Evolutionary conservation across 2,329 filamentous ascomycete genomes (phyloP).

Genomic region (Colletotrichum sp.): DNA sequence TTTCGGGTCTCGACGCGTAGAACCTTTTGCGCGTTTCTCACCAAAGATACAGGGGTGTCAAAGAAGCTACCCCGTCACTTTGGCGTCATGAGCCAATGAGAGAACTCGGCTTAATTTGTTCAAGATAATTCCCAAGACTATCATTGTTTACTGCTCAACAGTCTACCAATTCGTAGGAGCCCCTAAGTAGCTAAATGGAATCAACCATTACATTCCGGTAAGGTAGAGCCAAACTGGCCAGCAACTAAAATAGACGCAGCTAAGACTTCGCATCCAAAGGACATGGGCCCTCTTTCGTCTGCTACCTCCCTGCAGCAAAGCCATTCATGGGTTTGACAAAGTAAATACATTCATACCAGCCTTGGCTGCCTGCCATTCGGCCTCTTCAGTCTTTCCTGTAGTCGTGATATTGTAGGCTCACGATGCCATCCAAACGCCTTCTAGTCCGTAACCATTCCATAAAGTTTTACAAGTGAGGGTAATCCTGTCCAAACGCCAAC

Average conservation of each 20-base stretch:
- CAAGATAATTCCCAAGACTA: not conserved
- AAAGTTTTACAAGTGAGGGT: not conserved
- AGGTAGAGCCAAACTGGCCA: not conserved
- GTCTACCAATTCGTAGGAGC: not conserved
- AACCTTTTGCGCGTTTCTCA: conserved; percentile 4
- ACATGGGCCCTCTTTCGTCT: not conserved
- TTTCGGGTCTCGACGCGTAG: conserved; percentile 3
- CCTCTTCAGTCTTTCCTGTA: not conserved
- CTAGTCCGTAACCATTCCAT: not conserved
- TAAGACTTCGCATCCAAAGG: not conserved
- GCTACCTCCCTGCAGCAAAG: not conserved
- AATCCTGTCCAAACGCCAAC: conserved; percentile 13
- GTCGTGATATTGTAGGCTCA: conserved; percentile 4
- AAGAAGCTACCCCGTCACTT: not conserved
- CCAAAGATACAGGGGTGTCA: not conserved
- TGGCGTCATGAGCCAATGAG: not conserved
- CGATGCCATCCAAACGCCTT: conserved; percentile 16
- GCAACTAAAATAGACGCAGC: not conserved
- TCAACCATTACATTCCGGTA: not conserved
- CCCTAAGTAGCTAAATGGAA: not conserved
- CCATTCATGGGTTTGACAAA: not conserved
- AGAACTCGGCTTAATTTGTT: not conserved
- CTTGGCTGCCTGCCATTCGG: not conserved
- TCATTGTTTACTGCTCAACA: not conserved
- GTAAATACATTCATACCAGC: conserved; percentile 4